Evolutionary conservation across 2,329 filamentous ascomycete genomes (phyloP).

Genomic region (Epichloe brachyelytri): DNA sequence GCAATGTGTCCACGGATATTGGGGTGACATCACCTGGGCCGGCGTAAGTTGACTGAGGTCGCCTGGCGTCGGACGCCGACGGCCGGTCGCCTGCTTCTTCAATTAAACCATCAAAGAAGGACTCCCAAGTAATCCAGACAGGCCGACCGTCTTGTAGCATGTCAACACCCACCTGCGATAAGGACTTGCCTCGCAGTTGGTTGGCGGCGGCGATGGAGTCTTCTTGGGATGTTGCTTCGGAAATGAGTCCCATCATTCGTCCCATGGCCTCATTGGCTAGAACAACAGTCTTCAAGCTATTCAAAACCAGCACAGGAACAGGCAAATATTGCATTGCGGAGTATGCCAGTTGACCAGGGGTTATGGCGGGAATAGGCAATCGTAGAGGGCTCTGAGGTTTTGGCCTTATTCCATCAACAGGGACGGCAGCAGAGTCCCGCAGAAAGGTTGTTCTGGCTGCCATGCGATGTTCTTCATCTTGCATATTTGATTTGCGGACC

Average conservation of each 20-base stretch:
- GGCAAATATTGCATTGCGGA: constrained; percentile 62
- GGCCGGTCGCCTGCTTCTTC: constrained; percentile 26
- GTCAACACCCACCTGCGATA: constrained; percentile 61
- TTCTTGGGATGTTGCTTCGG: constrained; percentile 26
- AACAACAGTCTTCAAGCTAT: constrained; percentile 54
- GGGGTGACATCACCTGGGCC: constrained; percentile 26
- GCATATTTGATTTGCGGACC: background rate
- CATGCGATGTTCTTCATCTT: constrained; percentile 15
- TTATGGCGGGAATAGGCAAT: constrained; percentile 33
- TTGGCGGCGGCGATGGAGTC: constrained; percentile 38
- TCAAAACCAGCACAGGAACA: constrained; percentile 57
- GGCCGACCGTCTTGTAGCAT: constrained; percentile 55
- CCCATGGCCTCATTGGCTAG: constrained; percentile 68
- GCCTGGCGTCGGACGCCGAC: constrained; percentile 11
- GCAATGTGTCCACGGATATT: constrained; percentile 14
- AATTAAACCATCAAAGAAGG: constrained; percentile 42
- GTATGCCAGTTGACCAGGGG: constrained; percentile 45
- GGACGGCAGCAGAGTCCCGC: constrained; percentile 16
- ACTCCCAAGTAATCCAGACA: constrained; percentile 46
- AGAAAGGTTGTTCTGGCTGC: constrained; percentile 21
- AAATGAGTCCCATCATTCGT: constrained; percentile 43
- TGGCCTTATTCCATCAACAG: constrained; percentile 16
- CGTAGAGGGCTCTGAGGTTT: constrained; percentile 25
- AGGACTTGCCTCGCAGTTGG: constrained; percentile 47
- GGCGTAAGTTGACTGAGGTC: constrained; percentile 7